phyloP scores from a whole-genome alignment of 164 flowering plant species.

The Dillenia suffruticosa region DNA sequence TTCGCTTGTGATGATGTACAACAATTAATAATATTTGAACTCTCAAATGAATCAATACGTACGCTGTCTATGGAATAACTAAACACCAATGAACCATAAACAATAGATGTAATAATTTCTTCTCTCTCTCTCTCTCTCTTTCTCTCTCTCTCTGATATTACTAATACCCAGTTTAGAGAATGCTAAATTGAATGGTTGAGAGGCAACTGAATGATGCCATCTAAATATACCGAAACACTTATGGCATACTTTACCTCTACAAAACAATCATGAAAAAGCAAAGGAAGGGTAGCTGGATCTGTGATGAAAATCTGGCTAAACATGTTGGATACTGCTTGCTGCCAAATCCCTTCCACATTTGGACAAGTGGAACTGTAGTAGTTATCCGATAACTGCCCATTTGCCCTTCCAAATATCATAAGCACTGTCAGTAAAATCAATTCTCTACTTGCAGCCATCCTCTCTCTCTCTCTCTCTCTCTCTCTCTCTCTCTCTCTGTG shows the following conservation, averaged over 20 bases:
- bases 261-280: conserved; percentile 87
- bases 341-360: conserved; percentile 48
- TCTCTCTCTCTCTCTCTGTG: too few species aligned
- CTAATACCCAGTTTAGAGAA: neutral
- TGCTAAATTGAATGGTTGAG: neutral
- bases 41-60: too few species aligned
- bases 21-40: too few species aligned
- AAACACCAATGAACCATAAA: too few species aligned
- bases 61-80: too few species aligned
- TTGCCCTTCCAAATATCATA: conserved; percentile 24
- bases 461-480: neutral
- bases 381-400: conserved; percentile 40
- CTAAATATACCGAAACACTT: neutral
- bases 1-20: too few species aligned
- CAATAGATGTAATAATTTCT: too few species aligned
- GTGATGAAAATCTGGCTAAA: conserved; percentile 48
- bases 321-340: conserved; percentile 43
- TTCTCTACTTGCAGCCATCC: conserved; percentile 21
- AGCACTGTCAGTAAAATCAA: conserved; percentile 17
- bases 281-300: conserved; percentile 53
- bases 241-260: conserved; percentile 40
- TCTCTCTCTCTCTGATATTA: too few species aligned
- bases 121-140: too few species aligned
- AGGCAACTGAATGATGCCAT: too few species aligned
- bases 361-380: conserved; percentile 60